Percentiles rank a stretch among this genome's conserved stretches.
Conservation (phyloP, 441 rosid genomes). For the Hura crepitans region DNA sequence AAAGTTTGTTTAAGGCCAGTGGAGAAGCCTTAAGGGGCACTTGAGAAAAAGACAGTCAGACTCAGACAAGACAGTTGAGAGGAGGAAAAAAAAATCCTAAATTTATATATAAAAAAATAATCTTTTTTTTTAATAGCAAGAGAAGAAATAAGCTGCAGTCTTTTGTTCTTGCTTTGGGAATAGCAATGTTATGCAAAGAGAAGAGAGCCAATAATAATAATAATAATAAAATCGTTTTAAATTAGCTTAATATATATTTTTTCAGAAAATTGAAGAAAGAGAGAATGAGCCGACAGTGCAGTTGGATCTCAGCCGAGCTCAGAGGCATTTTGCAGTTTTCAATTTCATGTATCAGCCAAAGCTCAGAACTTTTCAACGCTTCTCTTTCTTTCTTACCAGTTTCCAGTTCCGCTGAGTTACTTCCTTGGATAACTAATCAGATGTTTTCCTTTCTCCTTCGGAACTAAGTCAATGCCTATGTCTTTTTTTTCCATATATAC, state of each 20-base stretch:
- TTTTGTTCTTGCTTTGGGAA: slow-evolving; percentile 9
- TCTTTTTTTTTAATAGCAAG: background rate
- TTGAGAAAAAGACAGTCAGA: slow-evolving; percentile 54
- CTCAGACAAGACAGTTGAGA: slow-evolving; percentile 67
- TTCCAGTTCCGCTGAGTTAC: background rate
- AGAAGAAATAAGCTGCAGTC: background rate
- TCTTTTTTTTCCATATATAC: background rate
- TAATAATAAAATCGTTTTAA: background rate
- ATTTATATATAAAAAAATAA: background rate
- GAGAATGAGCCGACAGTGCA: slow-evolving; percentile 19
- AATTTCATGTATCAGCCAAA: background rate
- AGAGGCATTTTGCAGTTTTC: slow-evolving; percentile 5
- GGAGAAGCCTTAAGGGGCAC: slow-evolving; percentile 43
- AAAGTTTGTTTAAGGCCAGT: slow-evolving; percentile 46
- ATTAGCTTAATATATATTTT: background rate
- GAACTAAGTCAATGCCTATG: background rate
- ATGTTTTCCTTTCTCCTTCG: background rate
- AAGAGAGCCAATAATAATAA: background rate
- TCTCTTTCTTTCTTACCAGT: background rate
- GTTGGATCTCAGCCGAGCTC: slow-evolving; percentile 19
- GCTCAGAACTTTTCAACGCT: slow-evolving; percentile 1
- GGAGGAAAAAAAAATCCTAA: background rate
- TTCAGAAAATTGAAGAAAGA: background rate
- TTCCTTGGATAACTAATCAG: background rate
- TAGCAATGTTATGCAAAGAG: background rate